Percentiles rank a stretch among this genome's conserved stretches.
Evolutionary conservation across 2,329 filamentous ascomycete species (phyloP).

Genomic region (Emergomyces orientalis): DNA sequence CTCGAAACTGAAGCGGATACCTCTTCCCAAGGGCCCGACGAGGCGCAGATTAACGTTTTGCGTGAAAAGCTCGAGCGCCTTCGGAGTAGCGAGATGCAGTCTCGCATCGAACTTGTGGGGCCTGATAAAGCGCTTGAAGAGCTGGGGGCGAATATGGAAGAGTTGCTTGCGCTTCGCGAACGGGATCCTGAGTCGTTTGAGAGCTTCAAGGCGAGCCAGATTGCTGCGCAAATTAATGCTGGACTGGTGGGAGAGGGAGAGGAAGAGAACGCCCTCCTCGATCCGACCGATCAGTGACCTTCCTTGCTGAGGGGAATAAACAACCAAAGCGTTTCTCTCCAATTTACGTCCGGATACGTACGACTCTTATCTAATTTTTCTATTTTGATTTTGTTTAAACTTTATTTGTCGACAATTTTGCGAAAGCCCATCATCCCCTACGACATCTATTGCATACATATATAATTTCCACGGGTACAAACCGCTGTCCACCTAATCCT

Average conservation of each 20-base stretch:
- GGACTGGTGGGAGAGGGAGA: slow-evolving; percentile 20
- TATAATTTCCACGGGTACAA: not conserved
- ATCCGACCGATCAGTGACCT: not conserved
- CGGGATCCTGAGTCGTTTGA: slow-evolving; percentile 39
- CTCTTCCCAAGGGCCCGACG: slow-evolving; percentile 26
- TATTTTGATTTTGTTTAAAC: not conserved
- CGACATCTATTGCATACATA: not conserved
- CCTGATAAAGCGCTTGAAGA: slow-evolving; percentile 34
- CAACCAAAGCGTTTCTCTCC: not conserved
- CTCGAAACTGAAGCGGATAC: slow-evolving; percentile 22
- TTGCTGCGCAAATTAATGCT: slow-evolving; percentile 39
- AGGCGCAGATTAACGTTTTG: slow-evolving; percentile 39
- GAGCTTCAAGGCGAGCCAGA: slow-evolving; percentile 37
- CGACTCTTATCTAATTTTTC: not conserved
- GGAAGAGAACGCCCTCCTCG: not conserved
- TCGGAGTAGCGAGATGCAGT: slow-evolving; percentile 34
- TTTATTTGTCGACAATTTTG: not conserved
- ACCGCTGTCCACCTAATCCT: not conserved
- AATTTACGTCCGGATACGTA: slow-evolving; percentile 3
- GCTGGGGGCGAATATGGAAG: slow-evolving; percentile 38
- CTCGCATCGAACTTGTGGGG: slow-evolving; percentile 31
- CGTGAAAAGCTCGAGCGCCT: slow-evolving; percentile 37
- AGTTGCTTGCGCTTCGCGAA: slow-evolving; percentile 34
- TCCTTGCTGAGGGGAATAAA: not conserved
- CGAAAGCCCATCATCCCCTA: not conserved